phyloP scores from a whole-genome alignment of 2,329 filamentous ascomycete genomes.

The Lasiodiplodia sp. region DNA sequence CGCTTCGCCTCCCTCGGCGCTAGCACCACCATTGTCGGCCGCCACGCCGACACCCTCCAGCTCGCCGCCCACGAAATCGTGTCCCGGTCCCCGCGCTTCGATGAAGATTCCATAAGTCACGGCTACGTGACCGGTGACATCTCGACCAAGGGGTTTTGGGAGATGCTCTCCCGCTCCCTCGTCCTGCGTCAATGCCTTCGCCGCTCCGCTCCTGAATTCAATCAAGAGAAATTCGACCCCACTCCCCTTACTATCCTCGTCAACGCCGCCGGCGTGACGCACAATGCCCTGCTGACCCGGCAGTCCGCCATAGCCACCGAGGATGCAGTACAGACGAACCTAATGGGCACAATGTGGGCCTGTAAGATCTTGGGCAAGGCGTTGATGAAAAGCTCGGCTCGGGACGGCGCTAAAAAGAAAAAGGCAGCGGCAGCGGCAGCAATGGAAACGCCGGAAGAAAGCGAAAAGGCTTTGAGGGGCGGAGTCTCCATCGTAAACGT shows the following conservation, averaged over 20 bases:
- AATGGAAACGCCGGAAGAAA: conserved; percentile 3
- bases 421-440: neutral
- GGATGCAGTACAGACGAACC: conserved; percentile 71
- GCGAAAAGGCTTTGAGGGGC: neutral
- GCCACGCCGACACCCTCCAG: conserved; percentile 36
- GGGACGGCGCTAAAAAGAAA: neutral
- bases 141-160: conserved; percentile 39
- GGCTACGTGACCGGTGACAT: conserved; percentile 41
- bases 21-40: conserved; percentile 44
- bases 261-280: conserved; percentile 79
- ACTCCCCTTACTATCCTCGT: conserved; percentile 63
- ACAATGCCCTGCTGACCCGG: conserved; percentile 68
- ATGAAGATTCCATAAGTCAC: conserved; percentile 9
- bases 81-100: neutral
- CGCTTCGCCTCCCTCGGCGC: conserved; percentile 40
- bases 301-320: conserved; percentile 61
- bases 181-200: neutral
- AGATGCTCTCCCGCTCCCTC: neutral
- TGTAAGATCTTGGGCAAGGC: conserved; percentile 53
- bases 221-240: conserved; percentile 16
- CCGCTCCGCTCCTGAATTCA: neutral
- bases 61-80: neutral
- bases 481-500: conserved; percentile 75
- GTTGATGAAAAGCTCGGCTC: neutral
- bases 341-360: conserved; percentile 69